These are phyloP conservation scores for Myxozyma nipponensis DNA, from an alignment of 805 yeast genomes.

Conservation along the genomic window DNA sequence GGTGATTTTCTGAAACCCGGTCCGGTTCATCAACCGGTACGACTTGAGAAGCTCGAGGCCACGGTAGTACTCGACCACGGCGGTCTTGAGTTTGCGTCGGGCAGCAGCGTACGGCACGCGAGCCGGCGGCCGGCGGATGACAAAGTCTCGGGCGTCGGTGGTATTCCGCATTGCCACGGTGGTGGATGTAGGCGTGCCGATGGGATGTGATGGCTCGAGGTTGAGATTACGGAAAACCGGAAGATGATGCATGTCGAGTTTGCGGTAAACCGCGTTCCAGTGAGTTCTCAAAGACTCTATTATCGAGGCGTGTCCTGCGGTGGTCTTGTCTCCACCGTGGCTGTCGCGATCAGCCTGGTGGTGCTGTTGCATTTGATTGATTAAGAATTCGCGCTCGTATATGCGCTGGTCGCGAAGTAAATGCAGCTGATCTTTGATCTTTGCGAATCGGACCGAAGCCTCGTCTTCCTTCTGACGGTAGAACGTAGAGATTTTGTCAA, in stretches of 20 bases:
- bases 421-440: conserved; percentile 65
- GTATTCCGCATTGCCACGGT: neutral
- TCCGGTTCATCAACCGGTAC: conserved; percentile 71
- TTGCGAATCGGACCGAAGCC: conserved; percentile 53
- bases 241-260: conserved; percentile 25
- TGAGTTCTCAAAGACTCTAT: neutral
- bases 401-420: conserved; percentile 55
- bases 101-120: conserved; percentile 21
- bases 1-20: conserved; percentile 83
- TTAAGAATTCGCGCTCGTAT: conserved; percentile 23
- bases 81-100: conserved; percentile 22
- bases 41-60: conserved; percentile 66
- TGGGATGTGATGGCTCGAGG: too few species aligned
- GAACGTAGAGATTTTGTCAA: conserved; percentile 57
- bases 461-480: conserved; percentile 59
- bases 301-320: neutral
- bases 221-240: conserved; percentile 7
- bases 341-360: conserved; percentile 1
- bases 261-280: conserved; percentile 13
- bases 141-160: conserved; percentile 18
- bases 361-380: conserved; percentile 4
- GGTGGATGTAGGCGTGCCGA: neutral
- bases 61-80: conserved; percentile 68
- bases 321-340: neutral
- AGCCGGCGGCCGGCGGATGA: conserved; percentile 2